Percentiles rank a stretch among this genome's conserved stretches.
These are phyloP conservation scores for Termitomyces sp. DNA, from an alignment of 768 basidiomycete genomes.

Conservation along the genomic window DNA sequence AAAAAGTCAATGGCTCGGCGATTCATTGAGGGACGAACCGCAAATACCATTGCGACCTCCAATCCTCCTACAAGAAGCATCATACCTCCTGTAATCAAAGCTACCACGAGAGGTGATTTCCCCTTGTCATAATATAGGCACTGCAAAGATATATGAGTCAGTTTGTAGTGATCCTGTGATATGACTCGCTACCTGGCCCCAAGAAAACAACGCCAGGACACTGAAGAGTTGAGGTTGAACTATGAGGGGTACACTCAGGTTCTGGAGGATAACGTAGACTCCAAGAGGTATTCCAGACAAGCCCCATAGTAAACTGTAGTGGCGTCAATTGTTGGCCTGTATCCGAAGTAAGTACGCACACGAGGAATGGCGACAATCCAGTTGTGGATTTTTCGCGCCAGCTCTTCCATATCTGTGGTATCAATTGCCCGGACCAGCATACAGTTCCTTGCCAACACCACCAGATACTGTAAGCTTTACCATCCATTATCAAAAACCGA, in stretches of 20 bases:
- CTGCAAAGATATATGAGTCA: slow-evolving; percentile 28
- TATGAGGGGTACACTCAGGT: slow-evolving; percentile 70
- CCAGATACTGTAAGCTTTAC: background rate
- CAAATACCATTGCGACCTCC: slow-evolving; percentile 58
- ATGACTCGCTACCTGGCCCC: slow-evolving; percentile 53
- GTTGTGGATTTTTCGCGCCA: slow-evolving; percentile 62
- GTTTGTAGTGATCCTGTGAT: background rate
- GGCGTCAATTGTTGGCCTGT: background rate
- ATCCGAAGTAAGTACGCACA: slow-evolving; percentile 37
- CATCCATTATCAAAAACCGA: background rate
- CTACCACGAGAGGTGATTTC: slow-evolving; percentile 31
- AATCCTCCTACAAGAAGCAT: slow-evolving; percentile 49
- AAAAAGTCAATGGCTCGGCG: slow-evolving; percentile 44
- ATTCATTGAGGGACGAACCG: slow-evolving; percentile 43
- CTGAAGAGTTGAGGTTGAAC: slow-evolving; percentile 66
- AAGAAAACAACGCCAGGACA: slow-evolving; percentile 54
- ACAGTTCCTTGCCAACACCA: slow-evolving; percentile 51
- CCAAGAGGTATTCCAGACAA: slow-evolving; percentile 58
- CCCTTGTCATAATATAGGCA: slow-evolving; percentile 62
- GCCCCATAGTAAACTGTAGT: slow-evolving; percentile 56
- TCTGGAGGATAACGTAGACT: slow-evolving; percentile 61
- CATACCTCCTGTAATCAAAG: slow-evolving; percentile 32
- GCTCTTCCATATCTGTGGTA: slow-evolving; percentile 75
- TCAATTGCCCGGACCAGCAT: slow-evolving; percentile 62
- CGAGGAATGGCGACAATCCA: slow-evolving; percentile 65